A percentile compares a stretch with the other conserved stretches of the same genome.
Conservation (phyloP, 2,329 filamentous ascomycete species). For the Aspergillus pseudoglaucus region DNA sequence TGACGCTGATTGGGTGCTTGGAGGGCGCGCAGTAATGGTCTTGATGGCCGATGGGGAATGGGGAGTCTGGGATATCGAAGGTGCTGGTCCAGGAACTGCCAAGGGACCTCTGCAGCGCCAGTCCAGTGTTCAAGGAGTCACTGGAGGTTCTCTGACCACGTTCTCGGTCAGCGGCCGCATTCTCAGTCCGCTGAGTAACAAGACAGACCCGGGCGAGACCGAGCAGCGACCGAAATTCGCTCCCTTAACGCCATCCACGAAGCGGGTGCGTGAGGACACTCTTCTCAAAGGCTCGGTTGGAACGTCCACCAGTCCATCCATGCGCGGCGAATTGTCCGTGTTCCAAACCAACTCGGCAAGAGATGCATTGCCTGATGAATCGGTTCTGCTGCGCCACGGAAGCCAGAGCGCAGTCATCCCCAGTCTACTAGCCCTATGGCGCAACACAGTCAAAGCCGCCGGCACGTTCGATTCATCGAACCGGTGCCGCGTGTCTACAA, state of each 20-base stretch:
- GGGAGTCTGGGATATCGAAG: slow-evolving; percentile 46
- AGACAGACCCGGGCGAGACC: slow-evolving; percentile 18
- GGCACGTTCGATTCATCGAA: slow-evolving; percentile 36
- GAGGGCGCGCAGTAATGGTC: slow-evolving; percentile 39
- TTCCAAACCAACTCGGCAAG: slow-evolving; percentile 30
- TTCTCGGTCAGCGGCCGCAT: slow-evolving; percentile 40
- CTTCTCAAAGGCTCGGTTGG: slow-evolving; percentile 35
- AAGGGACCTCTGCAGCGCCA: slow-evolving; percentile 35
- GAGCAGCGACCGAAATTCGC: slow-evolving; percentile 35
- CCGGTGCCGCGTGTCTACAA: slow-evolving; percentile 31
- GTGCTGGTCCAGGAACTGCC: slow-evolving; percentile 34
- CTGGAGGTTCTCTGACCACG: slow-evolving; percentile 33
- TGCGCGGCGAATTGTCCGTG: slow-evolving; percentile 38
- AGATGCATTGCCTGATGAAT: slow-evolving; percentile 36
- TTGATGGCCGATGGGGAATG: slow-evolving; percentile 43
- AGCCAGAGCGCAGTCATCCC: slow-evolving; percentile 37
- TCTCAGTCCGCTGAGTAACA: slow-evolving; percentile 17
- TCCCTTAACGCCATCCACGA: slow-evolving; percentile 44
- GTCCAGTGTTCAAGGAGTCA: slow-evolving; percentile 32
- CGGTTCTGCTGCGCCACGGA: slow-evolving; percentile 39
- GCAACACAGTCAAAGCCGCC: slow-evolving; percentile 31
- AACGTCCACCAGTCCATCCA: slow-evolving; percentile 20
- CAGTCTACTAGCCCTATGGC: slow-evolving; percentile 40
- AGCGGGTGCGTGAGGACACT: slow-evolving; percentile 39
- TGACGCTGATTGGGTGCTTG: slow-evolving; percentile 41